Percentiles rank a stretch among this genome's conserved stretches.
Conservation (phyloP, 176 grass and related monocot species). For the Paspalum vaginatum region DNA sequence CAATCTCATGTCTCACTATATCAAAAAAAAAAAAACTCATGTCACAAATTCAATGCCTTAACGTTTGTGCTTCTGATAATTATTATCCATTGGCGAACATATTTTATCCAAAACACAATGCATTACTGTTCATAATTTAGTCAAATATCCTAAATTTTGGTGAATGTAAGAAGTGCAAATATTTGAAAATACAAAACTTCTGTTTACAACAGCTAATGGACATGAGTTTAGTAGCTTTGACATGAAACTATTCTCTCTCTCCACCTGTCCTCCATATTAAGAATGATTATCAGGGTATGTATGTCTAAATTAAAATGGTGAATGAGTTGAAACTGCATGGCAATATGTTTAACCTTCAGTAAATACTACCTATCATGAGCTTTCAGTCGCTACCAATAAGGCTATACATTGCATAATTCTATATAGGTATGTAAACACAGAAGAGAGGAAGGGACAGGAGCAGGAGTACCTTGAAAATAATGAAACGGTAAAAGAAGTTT, state of each 20-base stretch:
- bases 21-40: too few species aligned
- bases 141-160: neutral
- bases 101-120: neutral
- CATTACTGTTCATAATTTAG: neutral
- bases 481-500: slow-evolving; percentile 77
- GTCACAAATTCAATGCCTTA: neutral
- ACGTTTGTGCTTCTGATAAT: slow-evolving; percentile 8
- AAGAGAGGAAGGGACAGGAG: neutral
- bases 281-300: neutral
- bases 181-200: neutral
- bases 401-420: neutral
- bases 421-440: neutral
- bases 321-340: neutral
- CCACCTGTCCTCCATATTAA: neutral
- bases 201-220: neutral
- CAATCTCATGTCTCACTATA: neutral
- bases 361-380: neutral
- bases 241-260: neutral
- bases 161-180: neutral
- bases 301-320: neutral
- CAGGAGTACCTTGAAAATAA: slow-evolving; percentile 84
- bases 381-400: slow-evolving; percentile 11
- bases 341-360: neutral
- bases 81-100: neutral
- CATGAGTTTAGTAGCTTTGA: neutral